phyloP scores from a whole-genome alignment of 176 grass and related monocot genomes.

The Ensete ventricosum region DNA sequence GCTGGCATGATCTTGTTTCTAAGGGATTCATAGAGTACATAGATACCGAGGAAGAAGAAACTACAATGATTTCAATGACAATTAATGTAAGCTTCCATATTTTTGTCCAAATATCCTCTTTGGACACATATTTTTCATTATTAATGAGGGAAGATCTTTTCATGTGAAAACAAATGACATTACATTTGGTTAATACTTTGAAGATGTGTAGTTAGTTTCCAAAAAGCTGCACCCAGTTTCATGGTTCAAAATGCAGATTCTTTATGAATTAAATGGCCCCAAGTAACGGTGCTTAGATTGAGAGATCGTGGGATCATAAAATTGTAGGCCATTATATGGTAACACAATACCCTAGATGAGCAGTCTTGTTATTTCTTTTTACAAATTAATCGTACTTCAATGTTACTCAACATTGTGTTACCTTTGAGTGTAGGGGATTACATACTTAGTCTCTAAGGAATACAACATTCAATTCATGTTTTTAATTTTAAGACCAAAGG shows the following conservation, averaged over 20 bases:
- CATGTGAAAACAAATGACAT: neutral
- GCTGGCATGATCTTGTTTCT: constrained; percentile 85
- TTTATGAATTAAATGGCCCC: neutral
- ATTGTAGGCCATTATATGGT: neutral
- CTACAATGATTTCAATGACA: constrained; percentile 97
- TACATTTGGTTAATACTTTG: neutral
- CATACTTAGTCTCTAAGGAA: too few relatives aligned
- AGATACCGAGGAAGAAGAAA: constrained; percentile 97
- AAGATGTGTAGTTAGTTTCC: neutral
- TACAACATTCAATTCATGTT: too few relatives aligned
- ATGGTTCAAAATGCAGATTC: neutral
- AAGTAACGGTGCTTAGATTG: neutral
- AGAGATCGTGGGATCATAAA: neutral
- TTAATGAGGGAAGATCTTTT: neutral
- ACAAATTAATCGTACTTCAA: too few relatives aligned
- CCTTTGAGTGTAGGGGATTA: too few relatives aligned
- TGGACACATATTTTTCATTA: neutral
- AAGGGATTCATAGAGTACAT: constrained; percentile 98
- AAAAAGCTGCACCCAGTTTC: neutral
- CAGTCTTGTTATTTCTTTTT: too few relatives aligned
- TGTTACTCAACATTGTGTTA: too few relatives aligned
- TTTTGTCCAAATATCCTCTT: neutral
- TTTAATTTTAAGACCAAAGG: too few relatives aligned
- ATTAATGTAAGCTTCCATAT: constrained; percentile 58
- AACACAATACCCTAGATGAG: too few relatives aligned